Evolutionary conservation across 306 rosid species (phyloP), one percentile per base, ranked within the genome.

Genomic region (Quercus engelmannii): DNA sequence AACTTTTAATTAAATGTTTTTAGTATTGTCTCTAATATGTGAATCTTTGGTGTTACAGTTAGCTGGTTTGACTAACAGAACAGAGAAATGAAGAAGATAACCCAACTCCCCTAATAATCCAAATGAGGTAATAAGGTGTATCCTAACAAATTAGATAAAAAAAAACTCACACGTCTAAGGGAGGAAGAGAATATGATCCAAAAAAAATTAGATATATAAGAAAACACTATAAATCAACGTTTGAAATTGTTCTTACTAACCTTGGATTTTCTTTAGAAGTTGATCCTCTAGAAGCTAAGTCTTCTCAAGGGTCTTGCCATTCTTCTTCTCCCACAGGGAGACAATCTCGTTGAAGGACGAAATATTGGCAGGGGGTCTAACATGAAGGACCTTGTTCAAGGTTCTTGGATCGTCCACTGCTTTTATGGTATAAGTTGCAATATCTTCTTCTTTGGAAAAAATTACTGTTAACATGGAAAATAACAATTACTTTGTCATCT

Each of bases 271-370:
- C 74, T 87, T 84, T 0, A 85, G 87, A 73, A 89, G 49, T 74
- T 85, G 15, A 80, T 85, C 88, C 28, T 85, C 91, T 1, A 82
- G 11, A 46, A 84, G 25, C 28, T 83, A 81, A n/a, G 18, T 82
- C 43, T 56, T 89, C 71, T 88, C 84, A 5, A 88, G 80, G 41
- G 71, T 75, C 19, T 78, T 80, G 2, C 85, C 88, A 19, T 85
- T 83, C 41, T 88, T 85, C 9, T 75, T 83, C 86, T 88, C 89
- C 89, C 91, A 88, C 65, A 88, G 18, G 18, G 84, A 20, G 0
- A 88, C 6, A 2, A 85, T 28, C 80, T 88, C 82, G 7, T 88
- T 83, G 55, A 75, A 28, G 9, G 80, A 71, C 81, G 85, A 75
- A 55, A 82, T 59, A 55, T 88, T 88, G 3, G 72, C 33, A 19